Percentiles rank a stretch among this genome's conserved stretches.
Conservation (phyloP, 2,329 filamentous ascomycete species). For the Aspergillus terreus region DNA sequence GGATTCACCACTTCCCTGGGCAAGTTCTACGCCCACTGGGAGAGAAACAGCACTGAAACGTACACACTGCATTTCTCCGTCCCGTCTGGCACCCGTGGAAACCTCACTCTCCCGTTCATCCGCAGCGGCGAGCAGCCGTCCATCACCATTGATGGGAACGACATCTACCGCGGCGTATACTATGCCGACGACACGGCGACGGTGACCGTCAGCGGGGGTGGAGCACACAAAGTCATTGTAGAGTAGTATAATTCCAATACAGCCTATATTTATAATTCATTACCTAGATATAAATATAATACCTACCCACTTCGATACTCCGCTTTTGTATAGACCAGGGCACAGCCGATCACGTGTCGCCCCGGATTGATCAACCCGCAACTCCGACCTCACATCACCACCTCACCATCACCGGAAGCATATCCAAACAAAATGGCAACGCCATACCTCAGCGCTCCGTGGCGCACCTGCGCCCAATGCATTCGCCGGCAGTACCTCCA, state of each 20-base stretch:
- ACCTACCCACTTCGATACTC: no score
- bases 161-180: constrained; percentile 13
- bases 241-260: background rate
- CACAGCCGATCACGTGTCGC: constrained; percentile 6
- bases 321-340: constrained; percentile 1
- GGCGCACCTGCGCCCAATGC: constrained; percentile 25
- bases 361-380: background rate
- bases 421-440: constrained; percentile 7
- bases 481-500: constrained; percentile 19
- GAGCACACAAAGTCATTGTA: constrained; percentile 21
- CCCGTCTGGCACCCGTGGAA: constrained; percentile 19
- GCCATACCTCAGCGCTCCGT: constrained; percentile 9
- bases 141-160: constrained; percentile 21
- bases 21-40: constrained; percentile 27
- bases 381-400: constrained; percentile 1
- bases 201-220: constrained; percentile 18
- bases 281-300: background rate
- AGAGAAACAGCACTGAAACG: constrained; percentile 2
- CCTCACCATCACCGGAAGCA: background rate
- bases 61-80: constrained; percentile 22
- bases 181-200: constrained; percentile 19
- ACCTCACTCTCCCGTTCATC: constrained; percentile 21
- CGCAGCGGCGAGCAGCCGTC: constrained; percentile 17
- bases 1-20: constrained; percentile 48
- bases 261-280: background rate